These are phyloP conservation scores for Leavenworthia alabamica DNA, from an alignment of 345 rosid genomes.

Conservation along the genomic window DNA sequence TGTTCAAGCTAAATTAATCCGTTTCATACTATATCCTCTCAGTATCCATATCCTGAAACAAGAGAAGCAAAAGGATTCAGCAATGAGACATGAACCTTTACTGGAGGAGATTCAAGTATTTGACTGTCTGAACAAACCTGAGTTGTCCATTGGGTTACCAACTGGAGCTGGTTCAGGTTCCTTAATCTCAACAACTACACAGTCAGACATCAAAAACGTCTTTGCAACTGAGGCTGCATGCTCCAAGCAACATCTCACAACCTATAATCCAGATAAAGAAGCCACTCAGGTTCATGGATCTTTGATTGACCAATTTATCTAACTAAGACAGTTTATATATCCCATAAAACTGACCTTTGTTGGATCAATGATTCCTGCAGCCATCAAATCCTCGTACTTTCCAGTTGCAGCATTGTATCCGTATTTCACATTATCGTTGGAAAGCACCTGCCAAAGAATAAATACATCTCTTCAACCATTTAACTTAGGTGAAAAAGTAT, in stretches of 20 bases:
- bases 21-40: conserved; percentile 21
- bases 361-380: conserved; percentile 96
- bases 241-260: conserved; percentile 99
- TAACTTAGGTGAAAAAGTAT: conserved; percentile 3
- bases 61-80: conserved; percentile 7
- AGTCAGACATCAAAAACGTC: conserved; percentile 97
- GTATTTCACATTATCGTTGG: conserved; percentile 51
- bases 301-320: not conserved
- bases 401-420: conserved; percentile 98
- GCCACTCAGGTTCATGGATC: not conserved
- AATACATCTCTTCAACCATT: not conserved
- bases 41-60: conserved; percentile 39
- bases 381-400: conserved; percentile 87
- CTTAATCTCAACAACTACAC: conserved; percentile 97
- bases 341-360: conserved; percentile 50
- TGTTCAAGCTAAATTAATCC: conserved; percentile 18
- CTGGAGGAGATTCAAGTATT: not conserved
- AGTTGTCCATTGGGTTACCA: conserved; percentile 94
- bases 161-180: conserved; percentile 69
- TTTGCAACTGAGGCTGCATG: conserved; percentile 97
- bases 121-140: conserved; percentile 52
- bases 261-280: conserved; percentile 39
- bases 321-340: not conserved
- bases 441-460: conserved; percentile 50
- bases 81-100: not conserved